These are phyloP conservation scores for Opeltia flavorubescens DNA, from an alignment of 495 filamentous ascomycete species.

Conservation along the genomic window DNA sequence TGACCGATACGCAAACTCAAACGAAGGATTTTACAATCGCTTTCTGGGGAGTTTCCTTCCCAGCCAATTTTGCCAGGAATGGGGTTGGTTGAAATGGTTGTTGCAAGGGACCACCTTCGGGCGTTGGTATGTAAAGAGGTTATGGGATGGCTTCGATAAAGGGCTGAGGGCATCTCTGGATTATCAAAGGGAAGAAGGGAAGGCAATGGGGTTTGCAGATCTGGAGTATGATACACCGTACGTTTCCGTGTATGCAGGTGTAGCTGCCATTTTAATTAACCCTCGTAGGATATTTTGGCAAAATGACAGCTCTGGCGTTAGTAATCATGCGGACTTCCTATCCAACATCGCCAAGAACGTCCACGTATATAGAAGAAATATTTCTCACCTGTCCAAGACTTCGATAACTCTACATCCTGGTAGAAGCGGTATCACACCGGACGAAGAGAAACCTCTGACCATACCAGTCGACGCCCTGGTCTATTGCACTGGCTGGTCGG, in stretches of 20 bases:
- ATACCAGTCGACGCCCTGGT: constrained; percentile 24
- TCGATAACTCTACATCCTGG: constrained; percentile 14
- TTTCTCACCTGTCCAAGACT: constrained; percentile 12
- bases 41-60: constrained; percentile 5
- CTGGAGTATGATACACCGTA: constrained; percentile 16
- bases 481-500: constrained; percentile 26
- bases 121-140: constrained; percentile 1
- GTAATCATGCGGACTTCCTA: constrained; percentile 25
- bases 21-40: constrained; percentile 7
- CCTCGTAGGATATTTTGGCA: constrained; percentile 24
- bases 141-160: constrained; percentile 7
- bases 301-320: constrained; percentile 23
- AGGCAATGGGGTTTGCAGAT: constrained; percentile 9
- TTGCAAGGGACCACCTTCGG: constrained; percentile 8
- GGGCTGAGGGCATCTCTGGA: constrained; percentile 2
- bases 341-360: constrained; percentile 23
- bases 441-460: background rate
- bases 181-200: constrained; percentile 9
- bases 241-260: background rate
- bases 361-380: constrained; percentile 21
- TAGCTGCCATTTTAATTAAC: constrained; percentile 2
- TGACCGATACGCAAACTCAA: constrained; percentile 18
- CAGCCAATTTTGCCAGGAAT: constrained; percentile 1
- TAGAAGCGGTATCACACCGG: background rate
- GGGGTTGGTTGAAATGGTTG: constrained; percentile 2